Base-by-base conservation (phyloP, 371 early-diverging fungal species). In the Mucor saturninus region DNA sequence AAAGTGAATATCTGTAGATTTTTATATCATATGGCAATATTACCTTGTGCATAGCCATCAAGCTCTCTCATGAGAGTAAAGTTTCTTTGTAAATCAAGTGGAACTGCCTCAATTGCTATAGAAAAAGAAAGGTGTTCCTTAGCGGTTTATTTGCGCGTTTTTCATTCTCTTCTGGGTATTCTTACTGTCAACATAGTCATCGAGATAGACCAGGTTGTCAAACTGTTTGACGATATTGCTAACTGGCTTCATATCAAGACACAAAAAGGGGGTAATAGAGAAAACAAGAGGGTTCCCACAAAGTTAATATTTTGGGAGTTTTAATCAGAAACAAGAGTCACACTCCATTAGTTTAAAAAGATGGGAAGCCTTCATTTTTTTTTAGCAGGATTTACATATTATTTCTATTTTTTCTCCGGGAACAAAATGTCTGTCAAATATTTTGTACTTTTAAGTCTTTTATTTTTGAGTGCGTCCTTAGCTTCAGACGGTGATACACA, bases 21-120 rank as follows among this genome's bases (percentile, higher is more conserved):
- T 15, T 21, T 21, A 21, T 21, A 21, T 21, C 21, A 21, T 21
- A 14, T 14, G 43, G 13, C 5, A 14, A 43, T 2, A 21, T 2
- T 72, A 94, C 95, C 85, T 76, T 95, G 91, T 3, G 94, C 91
- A 37, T 86, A 78, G n/a, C 93, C 91, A 71, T 95, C 96, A 45
- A 96, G 81, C 73, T 95, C 96, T 26, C 91, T 87, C 89, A 96
- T 88, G 64, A 95, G 76, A 2, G 95, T 89, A 54, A 95, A 95
- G 59, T 94, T 94, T 37, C 96, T 84, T 62, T 92, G 92, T 29
- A 97, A 81, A 68, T 96, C 97, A 48, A 88, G 72, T 3, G 96
- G 97, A n/a, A 97, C 79, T 0, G 95, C 86, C 74, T 96, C 96
- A 62, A 96, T 71, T 30, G 91, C 91, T 91, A 75, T 21, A 37